These are phyloP conservation scores for Leccinum incarnatum DNA, from an alignment of 768 basidiomycete genomes.

Conservation along the genomic window DNA sequence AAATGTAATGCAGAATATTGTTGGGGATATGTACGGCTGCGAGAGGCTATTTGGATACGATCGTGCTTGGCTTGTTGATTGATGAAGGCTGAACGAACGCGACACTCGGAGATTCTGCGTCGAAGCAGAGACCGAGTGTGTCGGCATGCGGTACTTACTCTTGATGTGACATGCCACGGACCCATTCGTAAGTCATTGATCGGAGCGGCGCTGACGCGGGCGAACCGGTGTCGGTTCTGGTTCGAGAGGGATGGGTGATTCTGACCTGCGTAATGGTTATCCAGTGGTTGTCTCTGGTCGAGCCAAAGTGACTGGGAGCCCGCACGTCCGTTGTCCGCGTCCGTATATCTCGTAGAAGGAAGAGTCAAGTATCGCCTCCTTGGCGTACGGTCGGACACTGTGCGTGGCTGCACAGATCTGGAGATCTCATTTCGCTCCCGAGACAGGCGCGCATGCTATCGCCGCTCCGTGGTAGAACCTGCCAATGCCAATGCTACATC, in stretches of 20 bases:
- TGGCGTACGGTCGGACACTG: too few relatives aligned
- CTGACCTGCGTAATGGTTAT: too few relatives aligned
- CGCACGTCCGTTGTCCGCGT: too few relatives aligned
- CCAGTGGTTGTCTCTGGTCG: neutral
- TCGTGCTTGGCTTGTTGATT: neutral
- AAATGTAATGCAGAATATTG: neutral
- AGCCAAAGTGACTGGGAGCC: too few relatives aligned
- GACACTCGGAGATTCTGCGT: neutral
- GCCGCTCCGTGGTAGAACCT: too few relatives aligned
- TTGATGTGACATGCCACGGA: neutral
- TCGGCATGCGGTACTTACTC: neutral
- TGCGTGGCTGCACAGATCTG: too few relatives aligned
- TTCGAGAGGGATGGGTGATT: too few relatives aligned
- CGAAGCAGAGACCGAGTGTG: neutral
- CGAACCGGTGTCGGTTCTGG: too few relatives aligned
- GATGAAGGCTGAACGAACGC: neutral
- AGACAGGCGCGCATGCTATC: neutral
- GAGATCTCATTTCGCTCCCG: neutral
- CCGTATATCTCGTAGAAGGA: too few relatives aligned
- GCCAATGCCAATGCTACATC: too few relatives aligned
- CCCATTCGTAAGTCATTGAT: neutral
- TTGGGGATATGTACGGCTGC: neutral
- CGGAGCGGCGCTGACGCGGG: neutral
- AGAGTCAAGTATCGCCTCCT: too few relatives aligned
- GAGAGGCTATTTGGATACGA: neutral